Evolutionary conservation across 2,329 filamentous ascomycete genomes (phyloP).

Genomic region (Nigrospora oryzae): DNA sequence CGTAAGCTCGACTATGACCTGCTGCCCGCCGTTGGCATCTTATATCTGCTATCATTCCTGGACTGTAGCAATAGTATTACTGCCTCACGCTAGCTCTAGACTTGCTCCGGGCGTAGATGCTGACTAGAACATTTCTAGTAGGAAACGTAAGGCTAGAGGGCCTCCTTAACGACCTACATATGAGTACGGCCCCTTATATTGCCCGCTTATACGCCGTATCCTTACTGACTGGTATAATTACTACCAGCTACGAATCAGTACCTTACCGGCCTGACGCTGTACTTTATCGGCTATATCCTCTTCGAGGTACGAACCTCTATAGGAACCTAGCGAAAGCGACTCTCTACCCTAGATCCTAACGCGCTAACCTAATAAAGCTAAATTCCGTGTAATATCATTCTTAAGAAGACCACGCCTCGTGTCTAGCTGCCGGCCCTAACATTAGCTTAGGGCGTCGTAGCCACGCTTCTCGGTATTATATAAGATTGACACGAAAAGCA

Average conservation of each 20-base stretch:
- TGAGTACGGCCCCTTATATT: constrained; percentile 37
- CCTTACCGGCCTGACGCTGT: constrained; percentile 55
- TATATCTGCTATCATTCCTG: constrained; percentile 49
- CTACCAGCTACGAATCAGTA: constrained; percentile 49
- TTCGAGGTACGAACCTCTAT: constrained; percentile 36
- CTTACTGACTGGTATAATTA: neutral
- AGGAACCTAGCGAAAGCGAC: too few species aligned
- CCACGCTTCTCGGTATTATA: constrained; percentile 41
- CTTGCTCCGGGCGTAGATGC: constrained; percentile 3
- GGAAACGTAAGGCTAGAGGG: constrained; percentile 52
- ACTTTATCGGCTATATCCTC: constrained; percentile 54
- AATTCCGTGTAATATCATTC: constrained; percentile 54
- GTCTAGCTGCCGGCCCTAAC: constrained; percentile 51
- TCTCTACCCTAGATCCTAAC: neutral
- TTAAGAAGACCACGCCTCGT: constrained; percentile 50
- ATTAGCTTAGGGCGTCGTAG: constrained; percentile 45
- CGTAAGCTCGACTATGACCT: constrained; percentile 46
- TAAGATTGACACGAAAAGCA: too few species aligned
- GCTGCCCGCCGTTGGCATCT: constrained; percentile 42
- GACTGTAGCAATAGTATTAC: constrained; percentile 46
- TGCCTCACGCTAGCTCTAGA: neutral
- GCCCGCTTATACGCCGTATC: constrained; percentile 12
- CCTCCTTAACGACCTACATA: constrained; percentile 39
- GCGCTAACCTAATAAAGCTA: constrained; percentile 11
- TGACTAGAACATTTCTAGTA: constrained; percentile 26